Evolutionary conservation across 495 filamentous ascomycete species (phyloP), one percentile per base, ranked within the genome.

Genomic region (Cercophora scortea): DNA sequence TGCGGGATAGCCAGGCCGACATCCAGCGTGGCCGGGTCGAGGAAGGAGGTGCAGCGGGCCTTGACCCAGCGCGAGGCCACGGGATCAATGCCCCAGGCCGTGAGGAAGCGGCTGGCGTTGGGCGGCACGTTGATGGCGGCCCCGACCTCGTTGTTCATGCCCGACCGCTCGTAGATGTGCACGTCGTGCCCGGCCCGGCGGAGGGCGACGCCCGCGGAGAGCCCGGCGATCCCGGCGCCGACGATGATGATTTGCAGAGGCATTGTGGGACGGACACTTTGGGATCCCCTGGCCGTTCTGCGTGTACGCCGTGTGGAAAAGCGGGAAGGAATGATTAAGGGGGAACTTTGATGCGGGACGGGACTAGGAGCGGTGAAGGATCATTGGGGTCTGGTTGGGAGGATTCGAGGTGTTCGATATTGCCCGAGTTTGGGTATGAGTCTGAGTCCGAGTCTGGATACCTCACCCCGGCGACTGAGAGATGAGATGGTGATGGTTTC

Each of bases 81-180:
- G 58, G 71, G 71, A 40, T 76, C 66, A 44, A 75, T 59, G 2
- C 69, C 77, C 68, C 76, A 70, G 47, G 63, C 68, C 19, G 61
- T 38, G 13, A 81, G 67, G 25, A 73, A 65, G 13, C 73, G 70
- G 18, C 62, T 66, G 7, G 71, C 74, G 56, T 80, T 80, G 1
- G 78, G 77, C 4, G 68, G 63, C 17, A 79, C 50, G 25, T 72
- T 64, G 40, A 80, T 73, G n/a, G 76, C 78, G n/a, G 78, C 79
- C 12, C 79, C 79, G 6, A 78, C 65, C 57, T 82, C 78, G 34
- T 67, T 73, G 18, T 71, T 60, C 47, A 82, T 72, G 1, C 34
- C 54, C 4, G 73, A 78, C 36, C 71, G 73, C 57, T 82, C 78
- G 47, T 74, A 67, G 47, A 83, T 74, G 61, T 73, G 53, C 17